Conservation (phyloP, 805 yeast genomes). For the Saccharomycopsis javanensis region DNA sequence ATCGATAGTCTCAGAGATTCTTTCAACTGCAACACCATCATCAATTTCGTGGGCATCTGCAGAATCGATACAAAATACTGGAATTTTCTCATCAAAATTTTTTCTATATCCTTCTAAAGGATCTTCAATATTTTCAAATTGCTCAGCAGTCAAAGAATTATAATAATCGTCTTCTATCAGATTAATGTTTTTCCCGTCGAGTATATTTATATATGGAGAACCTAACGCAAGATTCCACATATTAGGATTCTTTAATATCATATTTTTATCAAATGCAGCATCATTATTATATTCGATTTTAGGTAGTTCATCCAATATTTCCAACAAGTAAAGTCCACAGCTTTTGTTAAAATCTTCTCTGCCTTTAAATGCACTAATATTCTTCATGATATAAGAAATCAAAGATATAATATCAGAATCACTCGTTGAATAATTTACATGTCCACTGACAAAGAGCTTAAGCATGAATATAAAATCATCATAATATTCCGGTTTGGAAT, state of each 20-base stretch:
- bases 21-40: slow-evolving; percentile 71
- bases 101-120: slow-evolving; percentile 25
- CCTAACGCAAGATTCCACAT: slow-evolving; percentile 35
- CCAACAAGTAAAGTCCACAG: slow-evolving; percentile 42
- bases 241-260: slow-evolving; percentile 37
- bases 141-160: slow-evolving; percentile 24
- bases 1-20: slow-evolving; percentile 25
- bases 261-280: slow-evolving; percentile 16
- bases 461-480: slow-evolving; percentile 37
- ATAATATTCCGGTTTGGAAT: slow-evolving; percentile 24
- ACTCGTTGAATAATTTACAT: slow-evolving; percentile 32
- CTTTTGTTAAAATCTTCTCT: slow-evolving; percentile 40
- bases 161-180: slow-evolving; percentile 33
- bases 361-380: slow-evolving; percentile 27
- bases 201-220: slow-evolving; percentile 35
- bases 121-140: slow-evolving; percentile 14
- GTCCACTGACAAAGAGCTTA: slow-evolving; percentile 48
- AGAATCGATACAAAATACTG: slow-evolving; percentile 78
- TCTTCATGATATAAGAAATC: slow-evolving; percentile 32
- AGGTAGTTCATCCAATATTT: slow-evolving; percentile 7
- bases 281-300: background rate
- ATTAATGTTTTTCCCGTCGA: slow-evolving; percentile 35
- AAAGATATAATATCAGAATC: slow-evolving; percentile 42
- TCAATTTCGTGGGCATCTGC: slow-evolving; percentile 81
- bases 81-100: slow-evolving; percentile 33